Percentiles rank a stretch among this genome's conserved stretches.
Conservation (phyloP, 139 green algal genomes). For the Tetraselmis striata region DNA sequence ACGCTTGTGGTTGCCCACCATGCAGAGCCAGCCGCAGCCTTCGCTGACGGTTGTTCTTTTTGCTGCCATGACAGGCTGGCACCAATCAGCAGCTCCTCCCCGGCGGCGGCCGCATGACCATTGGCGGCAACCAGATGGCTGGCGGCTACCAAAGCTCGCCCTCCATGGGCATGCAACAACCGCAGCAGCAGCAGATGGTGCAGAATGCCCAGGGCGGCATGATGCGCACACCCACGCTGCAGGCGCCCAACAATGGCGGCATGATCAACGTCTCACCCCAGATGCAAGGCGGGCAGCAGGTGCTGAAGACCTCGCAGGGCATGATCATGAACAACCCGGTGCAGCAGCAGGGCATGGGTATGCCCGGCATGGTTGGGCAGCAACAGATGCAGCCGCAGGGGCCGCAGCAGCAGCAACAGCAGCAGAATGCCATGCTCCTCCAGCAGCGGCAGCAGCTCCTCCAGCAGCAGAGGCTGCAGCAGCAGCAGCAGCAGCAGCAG, state of each 20-base stretch:
- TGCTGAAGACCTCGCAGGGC: background rate
- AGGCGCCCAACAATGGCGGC: background rate
- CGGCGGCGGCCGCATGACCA: background rate
- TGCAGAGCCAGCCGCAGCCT: too few relatives aligned
- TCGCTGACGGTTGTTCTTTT: too few relatives aligned
- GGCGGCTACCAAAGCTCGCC: background rate
- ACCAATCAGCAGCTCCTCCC: background rate
- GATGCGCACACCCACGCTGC: background rate
- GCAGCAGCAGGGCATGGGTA: constrained; percentile 1
- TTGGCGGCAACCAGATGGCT: background rate
- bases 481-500: constrained; percentile 17
- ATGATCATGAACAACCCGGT: background rate
- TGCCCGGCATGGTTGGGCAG: constrained; percentile 2
- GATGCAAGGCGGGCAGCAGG: background rate
- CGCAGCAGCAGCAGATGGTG: background rate
- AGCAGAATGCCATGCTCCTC: background rate
- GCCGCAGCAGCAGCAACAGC: constrained; percentile 9
- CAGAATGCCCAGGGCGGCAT: background rate
- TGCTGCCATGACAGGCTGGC: too few relatives aligned
- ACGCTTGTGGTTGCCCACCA: too few relatives aligned
- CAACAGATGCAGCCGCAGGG: constrained; percentile 23
- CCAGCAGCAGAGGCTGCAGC: background rate
- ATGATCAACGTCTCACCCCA: background rate
- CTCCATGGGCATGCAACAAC: background rate
- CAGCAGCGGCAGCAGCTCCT: background rate